phyloP scores from a whole-genome alignment of 2,329 filamentous ascomycete genomes.

The Scorias spongiosa region DNA sequence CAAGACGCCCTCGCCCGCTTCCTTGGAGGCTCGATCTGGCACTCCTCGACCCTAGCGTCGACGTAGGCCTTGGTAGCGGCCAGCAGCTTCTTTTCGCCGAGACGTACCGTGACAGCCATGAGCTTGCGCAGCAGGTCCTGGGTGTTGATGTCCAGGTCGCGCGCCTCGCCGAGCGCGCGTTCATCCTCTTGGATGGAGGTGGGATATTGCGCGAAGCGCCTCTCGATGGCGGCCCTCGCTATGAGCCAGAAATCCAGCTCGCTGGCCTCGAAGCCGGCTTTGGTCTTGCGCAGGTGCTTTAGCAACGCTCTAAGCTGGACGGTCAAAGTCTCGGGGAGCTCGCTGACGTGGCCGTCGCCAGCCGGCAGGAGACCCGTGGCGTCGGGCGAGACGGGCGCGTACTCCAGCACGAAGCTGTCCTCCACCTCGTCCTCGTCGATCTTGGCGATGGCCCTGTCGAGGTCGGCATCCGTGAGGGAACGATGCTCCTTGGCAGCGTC shows the following conservation, averaged over 20 bases:
- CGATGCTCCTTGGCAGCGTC: not conserved
- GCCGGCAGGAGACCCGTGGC: not conserved
- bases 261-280: not conserved
- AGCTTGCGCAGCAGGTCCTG: not conserved
- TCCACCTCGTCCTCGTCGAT: not conserved
- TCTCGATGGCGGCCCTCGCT: not conserved
- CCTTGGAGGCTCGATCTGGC: not conserved
- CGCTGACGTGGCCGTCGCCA: not conserved
- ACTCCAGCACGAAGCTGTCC: not conserved
- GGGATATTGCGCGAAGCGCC: not conserved
- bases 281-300: not conserved
- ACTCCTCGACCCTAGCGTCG: not conserved
- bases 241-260: not conserved
- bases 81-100: not conserved
- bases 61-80: not conserved
- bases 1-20: not conserved
- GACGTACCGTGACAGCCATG: not conserved
- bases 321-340: not conserved
- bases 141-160: not conserved
- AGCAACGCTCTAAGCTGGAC: not conserved
- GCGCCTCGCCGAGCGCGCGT: not conserved
- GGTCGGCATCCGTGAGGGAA: not conserved
- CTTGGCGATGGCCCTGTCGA: not conserved
- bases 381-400: not conserved
- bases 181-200: not conserved